These are phyloP conservation scores for Solioccasus polychromus DNA, from an alignment of 768 basidiomycete species.

Conservation along the genomic window DNA sequence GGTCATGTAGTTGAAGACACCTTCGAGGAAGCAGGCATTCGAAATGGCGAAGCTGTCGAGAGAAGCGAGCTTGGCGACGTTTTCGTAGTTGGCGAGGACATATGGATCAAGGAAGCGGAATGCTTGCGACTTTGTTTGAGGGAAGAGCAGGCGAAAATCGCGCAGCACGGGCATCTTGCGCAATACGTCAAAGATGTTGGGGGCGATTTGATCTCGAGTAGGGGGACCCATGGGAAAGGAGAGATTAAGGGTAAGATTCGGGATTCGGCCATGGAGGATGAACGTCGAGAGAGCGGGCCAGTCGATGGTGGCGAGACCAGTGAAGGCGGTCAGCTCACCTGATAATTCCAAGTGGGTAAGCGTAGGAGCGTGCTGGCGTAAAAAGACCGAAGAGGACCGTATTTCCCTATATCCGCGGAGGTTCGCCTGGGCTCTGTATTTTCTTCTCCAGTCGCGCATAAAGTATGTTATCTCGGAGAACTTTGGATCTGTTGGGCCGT, in stretches of 20 bases:
- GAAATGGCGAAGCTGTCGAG: slow-evolving; percentile 35
- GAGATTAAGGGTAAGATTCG: slow-evolving; percentile 12
- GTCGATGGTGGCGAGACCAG: slow-evolving; percentile 27
- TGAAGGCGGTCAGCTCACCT: slow-evolving; percentile 27
- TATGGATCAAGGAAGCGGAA: slow-evolving; percentile 26
- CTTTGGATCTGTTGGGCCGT: slow-evolving; percentile 32
- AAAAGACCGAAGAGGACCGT: slow-evolving; percentile 28
- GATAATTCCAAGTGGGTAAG: slow-evolving; percentile 32
- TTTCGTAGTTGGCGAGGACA: slow-evolving; percentile 17
- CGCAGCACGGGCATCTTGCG: slow-evolving; percentile 29
- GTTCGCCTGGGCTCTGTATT: slow-evolving; percentile 31
- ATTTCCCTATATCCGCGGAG: slow-evolving; percentile 29
- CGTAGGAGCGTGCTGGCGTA: slow-evolving; percentile 28
- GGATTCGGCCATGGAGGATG: slow-evolving; percentile 30
- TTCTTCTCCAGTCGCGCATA: slow-evolving; percentile 36
- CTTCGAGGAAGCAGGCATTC: slow-evolving; percentile 31
- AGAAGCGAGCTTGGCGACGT: slow-evolving; percentile 31
- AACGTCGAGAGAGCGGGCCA: slow-evolving; percentile 32
- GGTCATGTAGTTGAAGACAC: slow-evolving; percentile 29
- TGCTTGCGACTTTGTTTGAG: slow-evolving; percentile 26
- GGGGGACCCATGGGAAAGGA: slow-evolving; percentile 14
- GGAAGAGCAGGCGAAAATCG: slow-evolving; percentile 32
- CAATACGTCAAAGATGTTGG: slow-evolving; percentile 28
- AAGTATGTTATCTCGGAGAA: slow-evolving; percentile 33
- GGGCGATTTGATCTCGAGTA: not conserved